Conservation (phyloP, 148 eudicot genomes). For the Vaccinium corymbosum region DNA sequence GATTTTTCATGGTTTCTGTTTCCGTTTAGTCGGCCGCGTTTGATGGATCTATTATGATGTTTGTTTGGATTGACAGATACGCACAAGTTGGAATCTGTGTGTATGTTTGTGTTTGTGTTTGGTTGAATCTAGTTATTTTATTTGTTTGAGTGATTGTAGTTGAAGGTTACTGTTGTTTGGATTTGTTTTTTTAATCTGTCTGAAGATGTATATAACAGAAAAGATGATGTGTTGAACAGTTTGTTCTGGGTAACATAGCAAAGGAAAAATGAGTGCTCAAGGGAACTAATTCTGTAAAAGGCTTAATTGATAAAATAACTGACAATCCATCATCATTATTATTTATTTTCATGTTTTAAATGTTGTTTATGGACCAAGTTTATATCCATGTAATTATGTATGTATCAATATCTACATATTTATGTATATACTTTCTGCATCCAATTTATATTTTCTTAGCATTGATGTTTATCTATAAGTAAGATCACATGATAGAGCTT, state of each 20-base stretch:
- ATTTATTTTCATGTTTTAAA: neutral
- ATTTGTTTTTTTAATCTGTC: neutral
- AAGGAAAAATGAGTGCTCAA: neutral
- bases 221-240: neutral
- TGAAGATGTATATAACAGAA: neutral
- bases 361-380: neutral
- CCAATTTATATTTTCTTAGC: neutral
- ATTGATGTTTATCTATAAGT: neutral
- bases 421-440: neutral
- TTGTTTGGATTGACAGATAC: neutral
- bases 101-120: neutral
- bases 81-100: neutral
- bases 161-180: neutral
- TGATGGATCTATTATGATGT: neutral
- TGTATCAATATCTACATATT: neutral
- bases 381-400: neutral
- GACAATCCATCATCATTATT: neutral
- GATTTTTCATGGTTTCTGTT: slow-evolving; percentile 14
- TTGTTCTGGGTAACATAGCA: neutral
- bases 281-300: neutral
- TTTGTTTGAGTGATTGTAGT: neutral
- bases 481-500: neutral
- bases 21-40: neutral
- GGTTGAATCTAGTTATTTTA: neutral
- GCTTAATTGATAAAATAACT: neutral